Evolutionary conservation across 2,329 filamentous ascomycete species (phyloP).

Genomic region (Penicillium sp.): DNA sequence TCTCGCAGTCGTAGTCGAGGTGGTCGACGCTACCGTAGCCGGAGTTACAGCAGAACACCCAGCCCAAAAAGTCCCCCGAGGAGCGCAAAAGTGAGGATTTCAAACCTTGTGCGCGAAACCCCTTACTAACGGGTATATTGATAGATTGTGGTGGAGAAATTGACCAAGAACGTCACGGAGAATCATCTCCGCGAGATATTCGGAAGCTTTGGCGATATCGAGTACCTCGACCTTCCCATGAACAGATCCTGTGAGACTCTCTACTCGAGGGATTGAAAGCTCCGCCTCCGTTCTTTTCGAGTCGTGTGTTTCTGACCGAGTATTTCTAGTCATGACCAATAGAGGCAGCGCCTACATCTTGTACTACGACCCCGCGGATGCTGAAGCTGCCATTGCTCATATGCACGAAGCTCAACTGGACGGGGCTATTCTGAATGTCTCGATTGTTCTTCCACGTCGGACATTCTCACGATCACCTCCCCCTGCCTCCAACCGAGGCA

Average conservation of each 20-base stretch:
- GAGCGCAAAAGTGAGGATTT: conserved; percentile 38
- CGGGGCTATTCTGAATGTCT: conserved; percentile 77
- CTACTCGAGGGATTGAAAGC: neutral
- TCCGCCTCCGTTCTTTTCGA: neutral
- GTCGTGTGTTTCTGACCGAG: neutral
- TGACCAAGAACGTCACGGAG: conserved; percentile 93
- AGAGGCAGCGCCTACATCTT: conserved; percentile 92
- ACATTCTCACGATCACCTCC: conserved; percentile 81
- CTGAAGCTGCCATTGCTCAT: conserved; percentile 84
- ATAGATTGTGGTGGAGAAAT: conserved; percentile 90
- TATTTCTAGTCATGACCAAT: conserved; percentile 71
- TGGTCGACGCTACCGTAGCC: conserved; percentile 40
- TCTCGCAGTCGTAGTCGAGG: conserved; percentile 41
- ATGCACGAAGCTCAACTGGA: conserved; percentile 98
- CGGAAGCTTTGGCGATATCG: conserved; percentile 78
- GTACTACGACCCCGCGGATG: conserved; percentile 72
- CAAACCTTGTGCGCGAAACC: neutral
- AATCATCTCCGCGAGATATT: conserved; percentile 90
- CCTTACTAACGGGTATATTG: neutral
- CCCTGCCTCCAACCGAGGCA: conserved; percentile 61
- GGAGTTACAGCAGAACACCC: conserved; percentile 29
- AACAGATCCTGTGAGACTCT: conserved; percentile 71
- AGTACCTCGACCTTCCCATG: conserved; percentile 84
- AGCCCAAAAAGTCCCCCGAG: conserved; percentile 25
- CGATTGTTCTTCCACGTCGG: conserved; percentile 79